Percentiles rank a stretch among this genome's conserved stretches.
These are phyloP conservation scores for Ilex asprella DNA, from an alignment of 257 asterid genomes.

Conservation along the genomic window DNA sequence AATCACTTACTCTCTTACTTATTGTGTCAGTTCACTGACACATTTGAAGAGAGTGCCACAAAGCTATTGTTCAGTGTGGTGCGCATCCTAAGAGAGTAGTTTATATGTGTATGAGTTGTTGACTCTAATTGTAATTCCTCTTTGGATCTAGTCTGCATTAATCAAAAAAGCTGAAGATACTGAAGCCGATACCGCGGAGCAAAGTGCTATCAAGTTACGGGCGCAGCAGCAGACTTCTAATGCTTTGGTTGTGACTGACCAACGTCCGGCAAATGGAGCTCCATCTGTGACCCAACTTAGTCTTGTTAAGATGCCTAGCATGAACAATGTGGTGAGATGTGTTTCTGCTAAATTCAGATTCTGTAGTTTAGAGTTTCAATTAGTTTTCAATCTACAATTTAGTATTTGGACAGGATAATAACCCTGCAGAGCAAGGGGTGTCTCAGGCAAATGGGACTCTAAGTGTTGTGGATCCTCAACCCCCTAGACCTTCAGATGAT, in stretches of 20 bases:
- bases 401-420: constrained; percentile 43
- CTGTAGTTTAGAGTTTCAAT: constrained; percentile 8
- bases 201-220: constrained; percentile 88
- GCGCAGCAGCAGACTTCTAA: constrained; percentile 82
- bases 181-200: constrained; percentile 95
- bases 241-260: constrained; percentile 80
- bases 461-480: constrained; percentile 72
- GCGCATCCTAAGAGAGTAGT: neutral
- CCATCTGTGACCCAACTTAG: constrained; percentile 63
- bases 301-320: constrained; percentile 69
- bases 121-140: constrained; percentile 2
- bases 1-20: neutral
- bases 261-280: constrained; percentile 64
- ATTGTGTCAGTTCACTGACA: neutral
- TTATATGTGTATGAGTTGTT: too few species aligned
- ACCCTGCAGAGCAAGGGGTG: constrained; percentile 39
- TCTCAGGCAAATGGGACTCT: constrained; percentile 66
- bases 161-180: constrained; percentile 80
- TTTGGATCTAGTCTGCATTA: constrained; percentile 61
- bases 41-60: neutral
- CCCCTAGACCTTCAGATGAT: constrained; percentile 62
- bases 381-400: constrained; percentile 14
- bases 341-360: constrained; percentile 15
- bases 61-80: neutral
- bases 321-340: constrained; percentile 51